These are phyloP conservation scores for Ceratocystiopsis minuta DNA, from an alignment of 2,329 filamentous ascomycete genomes.

Conservation along the genomic window DNA sequence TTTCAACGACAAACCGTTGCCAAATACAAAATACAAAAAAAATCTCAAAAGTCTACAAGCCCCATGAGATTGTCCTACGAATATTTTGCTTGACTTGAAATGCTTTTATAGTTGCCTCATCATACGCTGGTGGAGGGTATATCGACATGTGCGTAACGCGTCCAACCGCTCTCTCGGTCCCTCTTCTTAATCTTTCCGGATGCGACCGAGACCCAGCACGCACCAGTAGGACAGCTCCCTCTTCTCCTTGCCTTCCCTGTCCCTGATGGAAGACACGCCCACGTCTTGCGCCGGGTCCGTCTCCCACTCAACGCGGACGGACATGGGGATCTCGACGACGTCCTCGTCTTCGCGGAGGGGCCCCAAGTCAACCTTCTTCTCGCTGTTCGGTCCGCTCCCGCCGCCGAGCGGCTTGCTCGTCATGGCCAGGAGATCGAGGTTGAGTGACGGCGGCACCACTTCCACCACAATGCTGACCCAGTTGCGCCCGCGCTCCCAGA, in stretches of 20 bases:
- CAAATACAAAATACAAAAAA: background rate
- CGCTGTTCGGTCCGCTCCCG: slow-evolving; percentile 1
- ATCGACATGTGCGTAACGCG: no score
- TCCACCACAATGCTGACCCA: slow-evolving; percentile 92
- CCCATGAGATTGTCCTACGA: background rate
- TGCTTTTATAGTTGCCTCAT: no score
- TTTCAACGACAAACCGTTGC: no score
- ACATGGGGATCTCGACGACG: slow-evolving; percentile 75
- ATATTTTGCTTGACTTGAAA: background rate
- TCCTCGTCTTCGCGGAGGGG: slow-evolving; percentile 41
- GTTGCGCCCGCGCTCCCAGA: slow-evolving; percentile 89
- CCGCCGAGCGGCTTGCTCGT: slow-evolving; percentile 12
- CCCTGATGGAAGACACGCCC: slow-evolving; percentile 31
- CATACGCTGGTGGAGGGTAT: no score
- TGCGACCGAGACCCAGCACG: slow-evolving; percentile 72
- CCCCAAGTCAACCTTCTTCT: slow-evolving; percentile 20
- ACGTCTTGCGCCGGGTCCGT: slow-evolving; percentile 44
- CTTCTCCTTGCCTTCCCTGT: slow-evolving; percentile 52
- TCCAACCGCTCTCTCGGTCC: no score
- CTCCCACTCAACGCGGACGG: slow-evolving; percentile 85
- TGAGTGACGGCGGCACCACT: slow-evolving; percentile 50
- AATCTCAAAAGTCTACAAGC: background rate
- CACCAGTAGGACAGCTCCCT: slow-evolving; percentile 92
- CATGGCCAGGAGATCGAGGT: slow-evolving; percentile 18
- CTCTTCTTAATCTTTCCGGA: slow-evolving; percentile 24